phyloP scores from a whole-genome alignment of 495 filamentous ascomycete species.

The Aspergillus steynii region DNA sequence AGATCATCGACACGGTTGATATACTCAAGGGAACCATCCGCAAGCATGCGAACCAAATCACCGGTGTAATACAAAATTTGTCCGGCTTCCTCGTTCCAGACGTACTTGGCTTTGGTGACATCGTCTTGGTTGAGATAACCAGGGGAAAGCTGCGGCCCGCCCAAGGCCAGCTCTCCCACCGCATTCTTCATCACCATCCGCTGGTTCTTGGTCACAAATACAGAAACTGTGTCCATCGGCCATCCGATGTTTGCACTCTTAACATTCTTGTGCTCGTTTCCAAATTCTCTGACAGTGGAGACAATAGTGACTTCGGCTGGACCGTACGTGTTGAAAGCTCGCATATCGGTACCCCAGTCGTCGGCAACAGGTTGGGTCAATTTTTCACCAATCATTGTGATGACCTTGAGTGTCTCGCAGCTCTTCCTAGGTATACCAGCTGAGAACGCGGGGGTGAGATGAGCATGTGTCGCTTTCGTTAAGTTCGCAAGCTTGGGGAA shows the following conservation, averaged over 20 bases:
- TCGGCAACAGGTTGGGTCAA: constrained; percentile 59
- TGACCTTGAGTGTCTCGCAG: constrained; percentile 56
- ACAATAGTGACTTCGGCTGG: constrained; percentile 40
- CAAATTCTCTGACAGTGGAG: constrained; percentile 36
- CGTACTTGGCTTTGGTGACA: constrained; percentile 41
- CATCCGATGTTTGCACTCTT: constrained; percentile 39
- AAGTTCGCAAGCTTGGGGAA: constrained; percentile 33
- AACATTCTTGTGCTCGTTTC: constrained; percentile 26
- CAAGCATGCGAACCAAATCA: constrained; percentile 47
- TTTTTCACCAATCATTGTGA: constrained; percentile 96
- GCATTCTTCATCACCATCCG: constrained; percentile 36
- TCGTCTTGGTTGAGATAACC: constrained; percentile 47
- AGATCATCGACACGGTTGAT: constrained; percentile 39
- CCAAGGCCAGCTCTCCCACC: constrained; percentile 46
- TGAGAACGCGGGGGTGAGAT: constrained; percentile 40
- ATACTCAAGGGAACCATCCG: constrained; percentile 46
- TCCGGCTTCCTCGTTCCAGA: constrained; percentile 30
- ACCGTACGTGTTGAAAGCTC: constrained; percentile 39
- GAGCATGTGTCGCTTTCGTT: constrained; percentile 38
- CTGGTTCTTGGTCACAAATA: constrained; percentile 33
- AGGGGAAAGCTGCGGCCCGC: constrained; percentile 41
- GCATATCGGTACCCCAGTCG: constrained; percentile 37
- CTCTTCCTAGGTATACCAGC: constrained; percentile 29
- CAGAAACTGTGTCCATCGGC: constrained; percentile 35
- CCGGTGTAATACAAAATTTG: constrained; percentile 51